Base-by-base conservation (phyloP, 106 monocot species). In the Allium fistulosum region DNA sequence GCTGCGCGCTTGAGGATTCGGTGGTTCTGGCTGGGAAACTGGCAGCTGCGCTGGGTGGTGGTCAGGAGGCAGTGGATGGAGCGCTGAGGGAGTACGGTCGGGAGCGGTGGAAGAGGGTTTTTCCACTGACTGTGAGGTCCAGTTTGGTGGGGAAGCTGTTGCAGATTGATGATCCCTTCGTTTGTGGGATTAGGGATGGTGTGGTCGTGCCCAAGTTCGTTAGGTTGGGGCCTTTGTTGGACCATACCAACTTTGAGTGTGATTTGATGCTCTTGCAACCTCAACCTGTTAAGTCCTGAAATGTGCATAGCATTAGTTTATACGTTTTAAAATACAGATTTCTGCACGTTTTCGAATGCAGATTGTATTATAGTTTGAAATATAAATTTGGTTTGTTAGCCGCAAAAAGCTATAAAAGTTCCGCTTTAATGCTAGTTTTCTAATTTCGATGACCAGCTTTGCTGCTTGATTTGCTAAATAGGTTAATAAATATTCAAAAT, bases 181-280 rank as follows among this genome's bases (percentile, higher is more conserved):
- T 92, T 8, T 99, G 97, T 64, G 82, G 78, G 5, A 16, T 92
- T 10, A 78, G 92, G 58, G 57, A 99, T 72, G 69, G 68, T 27
- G 59, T 92, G 56, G 60, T 90, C 52, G 75, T 92, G n/a, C 89
- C 97, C 8, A 92, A 85, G 73, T 71, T 99, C 47, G 89, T 88
- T 51, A 86, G 75, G 53, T 53, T 99, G 22, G 89, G 84, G 15
- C 87, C 89, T 1, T 78, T 92, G 26, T 76, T 99, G 58, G 88
- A 84, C 48, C 97, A 99, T 58, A 99, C 97, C 6, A 87, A 92
- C 53, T 99, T 90, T 46, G 88, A 91, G 58, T 96, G 88, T 51
- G 81, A 84, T 45, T 66, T 86, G 71, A 64, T 78, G 57, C 68
- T 92, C 5, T 37, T 37, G 37, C 37, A 37, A 5, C 37, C 37